A percentile compares a stretch with the other conserved stretches of the same genome.
Evolutionary conservation across 495 filamentous ascomycete genomes (phyloP).

Genomic region (Lasiosphaeriaceae sp.): DNA sequence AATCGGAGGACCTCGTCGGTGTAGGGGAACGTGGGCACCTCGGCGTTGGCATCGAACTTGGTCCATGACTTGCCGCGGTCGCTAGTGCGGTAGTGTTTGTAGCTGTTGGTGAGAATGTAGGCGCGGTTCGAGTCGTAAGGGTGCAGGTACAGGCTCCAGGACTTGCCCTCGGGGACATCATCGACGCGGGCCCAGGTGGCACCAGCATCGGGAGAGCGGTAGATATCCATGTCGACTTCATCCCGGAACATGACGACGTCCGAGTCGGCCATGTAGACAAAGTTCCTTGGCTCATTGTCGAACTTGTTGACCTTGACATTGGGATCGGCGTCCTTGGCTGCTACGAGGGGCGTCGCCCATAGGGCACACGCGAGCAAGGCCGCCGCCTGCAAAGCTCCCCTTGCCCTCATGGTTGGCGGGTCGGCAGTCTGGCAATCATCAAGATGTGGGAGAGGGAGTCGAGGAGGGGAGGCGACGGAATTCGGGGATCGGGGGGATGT

Average conservation of each 20-base stretch:
- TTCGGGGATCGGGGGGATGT: not conserved
- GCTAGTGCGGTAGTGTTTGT: slow-evolving; percentile 71
- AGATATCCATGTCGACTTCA: slow-evolving; percentile 49
- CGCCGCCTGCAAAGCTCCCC: slow-evolving; percentile 40
- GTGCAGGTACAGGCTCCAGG: slow-evolving; percentile 62
- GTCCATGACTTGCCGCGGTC: slow-evolving; percentile 79
- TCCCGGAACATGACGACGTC: slow-evolving; percentile 70
- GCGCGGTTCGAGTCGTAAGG: slow-evolving; percentile 73
- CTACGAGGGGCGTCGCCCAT: slow-evolving; percentile 36
- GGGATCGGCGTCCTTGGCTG: slow-evolving; percentile 48
- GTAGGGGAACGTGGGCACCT: slow-evolving; percentile 32
- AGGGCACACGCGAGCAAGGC: slow-evolving; percentile 39
- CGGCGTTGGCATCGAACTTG: slow-evolving; percentile 57
- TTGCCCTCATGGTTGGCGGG: slow-evolving; percentile 39
- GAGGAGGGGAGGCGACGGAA: too few species aligned
- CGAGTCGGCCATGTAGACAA: slow-evolving; percentile 84
- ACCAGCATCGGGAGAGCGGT: slow-evolving; percentile 75
- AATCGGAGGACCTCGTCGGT: slow-evolving; percentile 58
- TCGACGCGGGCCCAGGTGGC: slow-evolving; percentile 64
- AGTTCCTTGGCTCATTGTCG: slow-evolving; percentile 53
- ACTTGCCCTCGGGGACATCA: slow-evolving; percentile 58
- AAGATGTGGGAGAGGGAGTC: slow-evolving; percentile 8
- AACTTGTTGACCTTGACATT: slow-evolving; percentile 51
- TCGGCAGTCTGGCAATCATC: slow-evolving; percentile 20
- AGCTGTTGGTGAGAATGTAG: slow-evolving; percentile 64